Evolutionary conservation across 306 rosid genomes (phyloP).

Genomic region (Castanospermum australe): DNA sequence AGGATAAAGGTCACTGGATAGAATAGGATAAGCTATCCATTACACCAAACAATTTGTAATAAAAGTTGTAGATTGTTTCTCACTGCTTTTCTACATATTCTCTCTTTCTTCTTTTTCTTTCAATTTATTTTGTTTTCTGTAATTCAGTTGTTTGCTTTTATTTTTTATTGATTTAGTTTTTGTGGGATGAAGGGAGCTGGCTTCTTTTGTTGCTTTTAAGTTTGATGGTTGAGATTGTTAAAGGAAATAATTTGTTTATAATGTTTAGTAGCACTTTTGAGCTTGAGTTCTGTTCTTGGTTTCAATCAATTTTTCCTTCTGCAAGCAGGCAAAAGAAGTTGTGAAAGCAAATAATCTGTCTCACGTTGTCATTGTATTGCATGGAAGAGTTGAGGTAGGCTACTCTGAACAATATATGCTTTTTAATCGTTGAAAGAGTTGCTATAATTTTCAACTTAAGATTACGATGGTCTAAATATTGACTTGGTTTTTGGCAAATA

Average conservation of each 20-base stretch:
- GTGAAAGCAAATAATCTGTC: slow-evolving; percentile 73
- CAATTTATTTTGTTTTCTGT: background rate
- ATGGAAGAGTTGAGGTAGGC: slow-evolving; percentile 81
- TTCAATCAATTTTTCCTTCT: slow-evolving; percentile 28
- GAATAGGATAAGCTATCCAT: too few species aligned
- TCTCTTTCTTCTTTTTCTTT: background rate
- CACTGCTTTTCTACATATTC: background rate
- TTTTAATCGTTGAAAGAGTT: background rate
- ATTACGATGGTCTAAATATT: background rate
- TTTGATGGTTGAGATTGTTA: background rate
- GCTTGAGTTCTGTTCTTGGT: background rate
- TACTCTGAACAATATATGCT: slow-evolving; percentile 1
- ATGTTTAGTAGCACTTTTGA: background rate
- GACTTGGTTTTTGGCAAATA: background rate
- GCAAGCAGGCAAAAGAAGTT: slow-evolving; percentile 63
- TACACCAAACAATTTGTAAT: background rate
- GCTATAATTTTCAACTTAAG: background rate
- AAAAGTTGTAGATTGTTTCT: background rate
- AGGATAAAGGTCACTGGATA: too few species aligned
- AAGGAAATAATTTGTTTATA: background rate
- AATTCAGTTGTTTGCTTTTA: background rate
- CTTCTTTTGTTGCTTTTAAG: background rate
- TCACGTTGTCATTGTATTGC: slow-evolving; percentile 56
- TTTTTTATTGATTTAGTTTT: too few species aligned
- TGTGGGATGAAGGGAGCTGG: background rate